Conservation (phyloP, 176 grass and related monocot genomes). For the Triticum aestivum region IWGSC_CS_RefSeq_v2.1 NC_057801.1:822639916-822640415, state of each 20-base stretch:
- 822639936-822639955: too few relatives aligned
- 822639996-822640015: too few relatives aligned
- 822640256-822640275: not conserved
- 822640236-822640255: not conserved
- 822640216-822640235: not conserved
- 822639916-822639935: too few relatives aligned
- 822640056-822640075: constrained; percentile 61
- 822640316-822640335: constrained; percentile 62
- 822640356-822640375: not conserved
- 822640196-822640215: not conserved
- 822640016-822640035: not conserved
- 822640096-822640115: constrained; percentile 63
- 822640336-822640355: constrained; percentile 47
- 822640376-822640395: not conserved
- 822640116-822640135: constrained; percentile 56
- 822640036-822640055: constrained; percentile 88
- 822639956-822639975: too few relatives aligned
- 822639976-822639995: too few relatives aligned
- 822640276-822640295: not conserved
- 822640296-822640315: not conserved
- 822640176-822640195: not conserved
- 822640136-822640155: not conserved
- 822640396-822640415: not conserved
- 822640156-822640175: not conserved
- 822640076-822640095: constrained; percentile 56